Evolutionary conservation across 768 basidiomycete species (phyloP), one percentile per base, ranked within the genome.

Genomic region (Russula compacta): DNA sequence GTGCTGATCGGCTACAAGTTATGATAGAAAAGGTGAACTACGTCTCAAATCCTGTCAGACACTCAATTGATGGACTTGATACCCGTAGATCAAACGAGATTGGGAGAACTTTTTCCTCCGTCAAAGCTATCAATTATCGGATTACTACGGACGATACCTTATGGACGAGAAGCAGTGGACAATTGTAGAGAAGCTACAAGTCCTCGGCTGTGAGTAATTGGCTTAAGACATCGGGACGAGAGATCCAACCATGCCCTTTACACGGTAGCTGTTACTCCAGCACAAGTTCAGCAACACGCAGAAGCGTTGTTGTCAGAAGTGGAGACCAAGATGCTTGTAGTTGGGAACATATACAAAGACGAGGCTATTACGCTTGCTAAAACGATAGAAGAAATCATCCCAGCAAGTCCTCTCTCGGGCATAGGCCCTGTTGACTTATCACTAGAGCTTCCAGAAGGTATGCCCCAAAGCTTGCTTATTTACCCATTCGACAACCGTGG

Each of bases 101-200:
- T 92, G 86, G 82, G 81, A 86, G 64, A 99, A 98, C 72, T 92
- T 93, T 73, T 85, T 84, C 73, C 80, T 98, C 59, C 84, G 83
- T 7, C 88, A 93, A 72, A 88, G 92, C 1, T 92, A 90, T 72
- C 76, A 79, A 8, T 76, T 94, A 24, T 87, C 89, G 8, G 85
- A 89, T 65, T 88, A 89, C 69, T 93, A 85, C 69, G 77, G 77
- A 8, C 80, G 82, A 17, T 85, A 93, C 71, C 70, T 90, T 10
- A 74, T 93, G 55, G 78, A 87, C 2, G 82, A 89, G 56, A 76
- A 78, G 50, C 80, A 85, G 50, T 95, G 89, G 83, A 87, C 86
- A 2, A 71, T 89, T 17, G 79, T 86, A 44, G 92, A 98, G 67
- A 84, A 85, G 59, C 73, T 98, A 36, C 75, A 76, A 15, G 86